Evolutionary conservation across 129 eudicot genomes (phyloP).

Genomic region (Calendula officinalis): DNA sequence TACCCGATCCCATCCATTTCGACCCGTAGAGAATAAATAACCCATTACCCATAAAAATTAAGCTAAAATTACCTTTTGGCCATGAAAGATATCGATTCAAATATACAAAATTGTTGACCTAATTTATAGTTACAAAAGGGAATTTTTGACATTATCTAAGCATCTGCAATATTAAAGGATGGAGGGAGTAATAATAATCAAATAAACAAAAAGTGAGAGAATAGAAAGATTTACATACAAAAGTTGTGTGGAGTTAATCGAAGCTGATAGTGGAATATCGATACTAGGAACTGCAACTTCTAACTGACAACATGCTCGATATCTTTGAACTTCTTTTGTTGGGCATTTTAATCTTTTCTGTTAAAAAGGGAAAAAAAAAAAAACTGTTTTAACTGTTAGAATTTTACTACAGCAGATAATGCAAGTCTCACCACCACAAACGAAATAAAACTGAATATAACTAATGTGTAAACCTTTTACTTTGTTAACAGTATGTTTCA

Average conservation of each 20-base stretch:
- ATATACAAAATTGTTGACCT: not conserved
- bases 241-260: slow-evolving; percentile 18
- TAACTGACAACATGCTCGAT: slow-evolving; percentile 32
- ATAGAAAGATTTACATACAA: slow-evolving; percentile 23
- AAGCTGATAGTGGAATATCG: slow-evolving; percentile 19
- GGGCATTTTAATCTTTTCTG: slow-evolving; percentile 42
- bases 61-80: not conserved
- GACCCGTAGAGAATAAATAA: too few relatives aligned
- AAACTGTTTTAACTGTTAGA: not conserved
- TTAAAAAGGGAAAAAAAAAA: not conserved
- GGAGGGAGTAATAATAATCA: not conserved
- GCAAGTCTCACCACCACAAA: not conserved
- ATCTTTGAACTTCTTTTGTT: slow-evolving; percentile 25
- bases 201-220: not conserved
- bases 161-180: not conserved
- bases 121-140: not conserved
- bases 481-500: not conserved
- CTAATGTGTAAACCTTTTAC: not conserved
- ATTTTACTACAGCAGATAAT: too few relatives aligned
- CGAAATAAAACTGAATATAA: not conserved
- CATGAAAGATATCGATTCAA: not conserved
- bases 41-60: not conserved
- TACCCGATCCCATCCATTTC: too few relatives aligned
- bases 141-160: not conserved
- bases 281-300: slow-evolving; percentile 37